A percentile compares a stretch with the other conserved stretches of the same genome.
phyloP scores from a whole-genome alignment of 164 flowering plant species.

The Cinnamomum chago region DNA sequence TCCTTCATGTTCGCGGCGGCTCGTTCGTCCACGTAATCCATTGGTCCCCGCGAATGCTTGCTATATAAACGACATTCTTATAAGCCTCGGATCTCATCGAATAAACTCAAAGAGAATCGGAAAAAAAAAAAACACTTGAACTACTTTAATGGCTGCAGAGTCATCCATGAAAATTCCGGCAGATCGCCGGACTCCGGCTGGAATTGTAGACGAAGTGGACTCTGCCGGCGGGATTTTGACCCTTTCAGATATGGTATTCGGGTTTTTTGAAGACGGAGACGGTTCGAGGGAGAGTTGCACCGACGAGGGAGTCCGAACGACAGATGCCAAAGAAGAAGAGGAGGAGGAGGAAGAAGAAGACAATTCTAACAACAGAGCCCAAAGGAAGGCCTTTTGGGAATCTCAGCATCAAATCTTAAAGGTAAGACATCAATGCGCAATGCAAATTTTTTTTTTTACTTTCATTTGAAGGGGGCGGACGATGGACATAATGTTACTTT shows the following conservation, averaged over 20 bases:
- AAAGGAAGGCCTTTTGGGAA: conserved; percentile 25
- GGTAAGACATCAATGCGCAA: conserved; percentile 10
- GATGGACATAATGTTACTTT: too few species aligned
- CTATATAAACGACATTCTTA: background rate
- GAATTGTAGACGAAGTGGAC: background rate
- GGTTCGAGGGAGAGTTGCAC: conserved; percentile 8
- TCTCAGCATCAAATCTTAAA: conserved; percentile 23
- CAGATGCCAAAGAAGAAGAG: background rate
- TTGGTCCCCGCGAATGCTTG: background rate
- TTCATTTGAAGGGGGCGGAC: too few species aligned
- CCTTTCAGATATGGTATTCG: conserved; percentile 43
- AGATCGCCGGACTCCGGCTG: background rate
- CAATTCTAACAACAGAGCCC: conserved; percentile 4
- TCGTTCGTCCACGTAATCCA: conserved; percentile 11
- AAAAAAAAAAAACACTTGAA: too few species aligned
- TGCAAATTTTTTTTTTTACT: too few species aligned
- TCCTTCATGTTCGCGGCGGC: conserved; percentile 15
- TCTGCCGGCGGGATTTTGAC: conserved; percentile 24
- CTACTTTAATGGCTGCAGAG: background rate
- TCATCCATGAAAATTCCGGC: conserved; percentile 12
- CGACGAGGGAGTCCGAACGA: background rate
- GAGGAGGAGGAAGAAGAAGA: conserved; percentile 13
- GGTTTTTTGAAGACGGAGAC: conserved; percentile 31
- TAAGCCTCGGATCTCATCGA: background rate
- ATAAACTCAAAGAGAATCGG: too few species aligned